Percentiles rank a stretch among this genome's conserved stretches.
These are phyloP conservation scores for Cydonia oblonga DNA, from an alignment of 331 rosid genomes.

Conservation along the genomic window DNA sequence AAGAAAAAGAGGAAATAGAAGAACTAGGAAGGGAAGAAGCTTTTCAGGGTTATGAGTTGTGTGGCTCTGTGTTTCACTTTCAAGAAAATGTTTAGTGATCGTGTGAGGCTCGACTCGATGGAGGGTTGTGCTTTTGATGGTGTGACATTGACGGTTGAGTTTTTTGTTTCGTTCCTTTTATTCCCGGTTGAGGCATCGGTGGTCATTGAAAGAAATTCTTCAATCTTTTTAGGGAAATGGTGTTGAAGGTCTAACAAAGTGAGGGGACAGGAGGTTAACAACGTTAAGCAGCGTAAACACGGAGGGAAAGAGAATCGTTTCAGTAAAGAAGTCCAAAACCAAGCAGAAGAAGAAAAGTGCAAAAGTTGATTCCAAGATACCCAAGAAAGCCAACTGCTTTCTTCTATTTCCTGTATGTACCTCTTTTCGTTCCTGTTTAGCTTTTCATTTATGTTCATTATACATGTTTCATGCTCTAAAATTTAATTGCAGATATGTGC, in stretches of 20 bases:
- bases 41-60: neutral
- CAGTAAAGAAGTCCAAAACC: constrained; percentile 36
- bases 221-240: constrained; percentile 41
- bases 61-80: neutral
- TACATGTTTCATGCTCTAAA: neutral
- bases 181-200: neutral
- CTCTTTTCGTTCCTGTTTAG: neutral
- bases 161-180: neutral
- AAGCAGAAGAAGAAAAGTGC: constrained; percentile 45
- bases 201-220: neutral
- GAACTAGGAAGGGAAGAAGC: neutral
- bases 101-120: neutral
- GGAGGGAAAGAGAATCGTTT: constrained; percentile 18
- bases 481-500: neutral
- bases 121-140: neutral
- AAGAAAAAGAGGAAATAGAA: neutral
- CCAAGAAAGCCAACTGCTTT: constrained; percentile 95
- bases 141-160: neutral
- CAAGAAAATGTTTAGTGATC: neutral
- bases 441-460: neutral
- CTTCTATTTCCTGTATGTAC: constrained; percentile 77
- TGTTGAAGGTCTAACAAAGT: constrained; percentile 37
- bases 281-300: neutral
- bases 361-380: constrained; percentile 64
- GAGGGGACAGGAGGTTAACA: constrained; percentile 31